Evolutionary conservation across 1,139 yeast genomes (phyloP), one percentile per base, ranked within the genome.

Genomic region (Groenewaldozyma auringiensis): DNA sequence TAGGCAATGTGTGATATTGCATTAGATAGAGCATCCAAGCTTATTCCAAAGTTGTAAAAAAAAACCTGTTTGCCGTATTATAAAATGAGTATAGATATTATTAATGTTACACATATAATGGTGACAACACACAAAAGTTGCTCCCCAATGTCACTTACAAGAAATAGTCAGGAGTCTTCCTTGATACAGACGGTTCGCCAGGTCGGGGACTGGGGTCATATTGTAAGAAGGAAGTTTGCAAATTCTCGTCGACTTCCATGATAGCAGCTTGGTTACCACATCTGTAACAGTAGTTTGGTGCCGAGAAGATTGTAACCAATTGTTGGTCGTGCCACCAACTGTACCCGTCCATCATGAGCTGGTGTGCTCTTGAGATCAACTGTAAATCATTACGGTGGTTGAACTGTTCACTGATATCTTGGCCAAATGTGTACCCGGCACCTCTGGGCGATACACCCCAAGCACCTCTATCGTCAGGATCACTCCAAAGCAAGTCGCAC

Each of bases 231-330:
- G 88, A 94, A 42, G 63, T 57, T 49, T 65, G 61, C 43, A 67
- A 61, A 48, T 59, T 56, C 48, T 70, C 98, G 66, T 89, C 97
- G 53, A 92, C 95, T 69, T 92, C 97, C 96, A 92, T 88, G 57
- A 92, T 88, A 39, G 98, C 97, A 32, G 98, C 98, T 69, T 89
- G 96, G 70, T 92, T 92, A 60, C 98, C 98, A 71, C 98, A 92
- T 69, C 97, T 74, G 65, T 86, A 92, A 66, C 96, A 92, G 66
- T 92, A 92, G 67, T 92, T 92, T 21, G 98, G 98, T 2, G 98
- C 98, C 43, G 92, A 80, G 74, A 94, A 92, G 43, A 92, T 94
- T n/a, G 98, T 92, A 32, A 86, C 94, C 49, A 87, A 88, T 51
- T 79, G 77, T 65, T 85, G 68, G 45, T 65, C 69, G 50, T 66